Evolutionary conservation across 2,329 filamentous ascomycete species (phyloP).

Genomic region (Sphaerostilbella broomeana): DNA sequence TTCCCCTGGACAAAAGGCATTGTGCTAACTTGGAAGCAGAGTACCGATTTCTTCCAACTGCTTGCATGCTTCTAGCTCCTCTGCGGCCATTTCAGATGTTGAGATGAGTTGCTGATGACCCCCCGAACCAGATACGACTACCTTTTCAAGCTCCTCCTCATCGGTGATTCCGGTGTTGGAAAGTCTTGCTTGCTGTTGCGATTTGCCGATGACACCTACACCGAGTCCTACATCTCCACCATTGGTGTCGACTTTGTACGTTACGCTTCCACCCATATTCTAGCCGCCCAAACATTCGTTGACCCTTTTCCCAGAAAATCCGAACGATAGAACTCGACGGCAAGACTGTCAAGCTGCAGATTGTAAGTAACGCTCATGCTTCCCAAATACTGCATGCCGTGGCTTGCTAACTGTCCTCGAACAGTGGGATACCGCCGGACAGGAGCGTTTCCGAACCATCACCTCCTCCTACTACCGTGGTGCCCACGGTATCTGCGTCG

Average conservation of each 20-base stretch:
- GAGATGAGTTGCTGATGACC: slow-evolving; percentile 18
- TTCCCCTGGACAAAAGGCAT: slow-evolving; percentile 24
- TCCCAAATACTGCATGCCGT: not conserved
- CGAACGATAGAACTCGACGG: slow-evolving; percentile 98
- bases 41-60: no score
- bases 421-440: slow-evolving; percentile 97
- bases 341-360: slow-evolving; percentile 99
- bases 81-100: slow-evolving; percentile 8
- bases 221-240: slow-evolving; percentile 98
- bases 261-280: slow-evolving; percentile 20
- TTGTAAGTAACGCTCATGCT: slow-evolving; percentile 55
- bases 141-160: slow-evolving; percentile 99
- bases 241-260: slow-evolving; percentile 98
- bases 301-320: slow-evolving; percentile 70
- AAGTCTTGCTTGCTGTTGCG: slow-evolving; percentile 98
- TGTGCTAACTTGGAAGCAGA: slow-evolving; percentile 24
- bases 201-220: slow-evolving; percentile 99
- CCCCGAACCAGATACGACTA: slow-evolving; percentile 83
- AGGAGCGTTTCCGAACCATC: slow-evolving; percentile 99
- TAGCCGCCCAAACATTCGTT: slow-evolving; percentile 1
- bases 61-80: slow-evolving; percentile 2
- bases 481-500: slow-evolving; percentile 97
- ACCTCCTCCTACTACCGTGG: slow-evolving; percentile 99
- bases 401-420: slow-evolving; percentile 6
- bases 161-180: slow-evolving; percentile 99